Base-by-base conservation (phyloP, 2,329 filamentous ascomycete genomes). In the Alternaria novae-zelandiae region DNA sequence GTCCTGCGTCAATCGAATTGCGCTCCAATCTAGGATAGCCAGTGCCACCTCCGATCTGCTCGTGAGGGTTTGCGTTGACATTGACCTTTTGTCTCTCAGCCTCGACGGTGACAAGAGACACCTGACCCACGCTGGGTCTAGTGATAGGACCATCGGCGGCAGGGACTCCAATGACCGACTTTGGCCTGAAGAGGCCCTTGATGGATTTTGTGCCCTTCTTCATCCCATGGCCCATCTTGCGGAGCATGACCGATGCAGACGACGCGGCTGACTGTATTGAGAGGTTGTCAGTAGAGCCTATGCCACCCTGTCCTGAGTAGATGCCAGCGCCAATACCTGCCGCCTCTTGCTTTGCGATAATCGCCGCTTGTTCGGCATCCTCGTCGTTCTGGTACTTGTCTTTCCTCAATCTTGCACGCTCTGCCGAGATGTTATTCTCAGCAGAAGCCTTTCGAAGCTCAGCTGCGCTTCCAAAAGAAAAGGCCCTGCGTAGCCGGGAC, bases 201-300 rank as follows among this genome's bases (percentile, higher is more conserved):
- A 99, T 88, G 23, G 94, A 97, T 51, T 94, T 88, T 17, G 91
- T 91, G 55, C 93, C 91, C 82, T 96, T 96, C 86, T 97, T 98
- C 89, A 98, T 91, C n/a, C 95, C 94, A 69, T 94, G 93, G 59
- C 96, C 96, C 96, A 99, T 99, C 84, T 99, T 99, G 57, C 96
- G 90, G 70, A 99, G 91, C 93, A 96, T 96, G 72, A 96, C 89
- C 28, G 93, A 96, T 32, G 93, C 93, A 20, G 93, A 96, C 7
- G 93, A 96, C 20, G 93, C 93, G 10, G 93, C 96, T 5, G 93
- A 96, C 2, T 92, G 95, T 67, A 96, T 93, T 13, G 93, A 96
- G 47, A 99, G 82, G 71, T 98, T 98, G 80, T 99, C 96, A 0
- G 93, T 98, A 5, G 96, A 99, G 13, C 93, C 91, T 77, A 98